Percentiles rank a stretch among this genome's conserved stretches.
Evolutionary conservation across 305 asterid genomes (phyloP).

Genomic region (Solanum aculeatissimum): DNA sequence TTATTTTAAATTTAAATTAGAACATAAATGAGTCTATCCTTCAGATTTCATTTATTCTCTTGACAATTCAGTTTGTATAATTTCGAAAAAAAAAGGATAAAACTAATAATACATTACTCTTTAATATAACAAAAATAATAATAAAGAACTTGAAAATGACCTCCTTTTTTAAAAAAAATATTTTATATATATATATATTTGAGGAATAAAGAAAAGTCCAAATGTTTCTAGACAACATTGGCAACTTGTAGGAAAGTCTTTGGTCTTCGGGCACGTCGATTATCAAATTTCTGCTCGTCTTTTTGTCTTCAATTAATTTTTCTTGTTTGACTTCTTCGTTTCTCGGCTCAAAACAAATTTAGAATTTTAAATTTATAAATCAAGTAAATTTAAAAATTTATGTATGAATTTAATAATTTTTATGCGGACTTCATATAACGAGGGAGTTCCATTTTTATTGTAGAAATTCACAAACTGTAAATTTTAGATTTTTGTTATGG

Average conservation of each 20-base stretch:
- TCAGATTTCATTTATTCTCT: neutral
- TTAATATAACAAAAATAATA: neutral
- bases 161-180: neutral
- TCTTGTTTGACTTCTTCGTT: neutral
- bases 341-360: fast-evolving
- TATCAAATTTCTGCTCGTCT: neutral
- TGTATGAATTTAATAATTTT: too few relatives aligned
- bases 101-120: neutral
- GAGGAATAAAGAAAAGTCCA: neutral
- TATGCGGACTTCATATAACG: too few relatives aligned
- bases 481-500: neutral
- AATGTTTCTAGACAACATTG: neutral
- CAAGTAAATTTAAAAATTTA: too few relatives aligned
- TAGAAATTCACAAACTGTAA: fast-evolving
- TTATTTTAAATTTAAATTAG: neutral
- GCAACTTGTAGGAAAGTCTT: neutral
- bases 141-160: neutral
- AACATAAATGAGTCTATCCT: neutral
- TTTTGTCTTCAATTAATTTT: neutral
- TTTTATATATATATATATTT: neutral
- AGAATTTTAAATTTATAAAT: neutral
- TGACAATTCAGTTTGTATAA: neutral
- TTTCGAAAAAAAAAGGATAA: neutral
- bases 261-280: neutral
- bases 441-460: too few relatives aligned